Conservation (phyloP, 2,329 filamentous ascomycete genomes). For the Nothophoma quercina region DNA sequence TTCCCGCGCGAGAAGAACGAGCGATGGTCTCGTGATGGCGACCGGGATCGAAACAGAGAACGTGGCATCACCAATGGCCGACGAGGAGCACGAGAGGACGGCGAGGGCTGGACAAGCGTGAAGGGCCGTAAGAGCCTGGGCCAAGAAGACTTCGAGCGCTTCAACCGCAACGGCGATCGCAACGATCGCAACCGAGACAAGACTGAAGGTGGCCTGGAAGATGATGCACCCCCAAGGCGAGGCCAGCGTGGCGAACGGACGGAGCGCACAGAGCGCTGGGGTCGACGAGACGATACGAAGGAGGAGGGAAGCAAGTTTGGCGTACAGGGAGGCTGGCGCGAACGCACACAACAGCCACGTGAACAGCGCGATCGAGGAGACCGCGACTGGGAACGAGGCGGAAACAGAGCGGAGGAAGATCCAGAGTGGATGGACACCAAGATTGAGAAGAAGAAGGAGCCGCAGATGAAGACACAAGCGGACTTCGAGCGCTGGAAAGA, state of each 20-base stretch:
- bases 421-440: constrained; percentile 88
- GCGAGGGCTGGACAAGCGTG: constrained; percentile 76
- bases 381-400: constrained; percentile 62
- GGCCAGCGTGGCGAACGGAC: constrained; percentile 72
- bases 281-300: constrained; percentile 65
- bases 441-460: constrained; percentile 71
- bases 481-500: constrained; percentile 97
- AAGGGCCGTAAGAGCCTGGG: constrained; percentile 78
- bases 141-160: constrained; percentile 74
- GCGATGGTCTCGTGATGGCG: constrained; percentile 54
- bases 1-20: constrained; percentile 44
- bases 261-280: constrained; percentile 70
- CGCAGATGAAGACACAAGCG: constrained; percentile 79
- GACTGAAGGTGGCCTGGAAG: constrained; percentile 46
- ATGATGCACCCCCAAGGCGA: constrained; percentile 63
- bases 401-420: constrained; percentile 66
- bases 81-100: constrained; percentile 59
- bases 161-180: constrained; percentile 60
- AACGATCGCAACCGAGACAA: constrained; percentile 60
- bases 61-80: constrained; percentile 50
- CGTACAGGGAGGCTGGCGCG: constrained; percentile 67
- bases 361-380: constrained; percentile 53
- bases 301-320: constrained; percentile 53
- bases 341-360: constrained; percentile 45
- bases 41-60: constrained; percentile 48